Base-by-base conservation (phyloP, 305 asterid genomes). In the Fraxinus ornus region DNA sequence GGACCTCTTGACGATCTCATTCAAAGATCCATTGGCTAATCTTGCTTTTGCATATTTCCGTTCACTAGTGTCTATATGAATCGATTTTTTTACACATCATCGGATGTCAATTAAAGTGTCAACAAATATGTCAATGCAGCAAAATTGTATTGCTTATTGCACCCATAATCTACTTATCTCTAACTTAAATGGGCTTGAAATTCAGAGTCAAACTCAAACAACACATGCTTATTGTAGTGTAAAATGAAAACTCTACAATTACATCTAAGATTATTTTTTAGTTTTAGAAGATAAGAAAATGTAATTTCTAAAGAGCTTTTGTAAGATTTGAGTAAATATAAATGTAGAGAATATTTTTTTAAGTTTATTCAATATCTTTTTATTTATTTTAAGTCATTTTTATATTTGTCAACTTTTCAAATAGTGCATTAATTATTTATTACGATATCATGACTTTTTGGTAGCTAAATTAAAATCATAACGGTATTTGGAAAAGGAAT, bases 41-140 rank as follows among this genome's bases (percentile, higher is more conserved):
- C 93, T 91, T 86, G 86, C 93, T 92, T 92, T 91, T 89, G 75
- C 86, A 89, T 92, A 91, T 92, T 89, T 93, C 88, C 85, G 87
- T 89, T 88, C 91, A 84, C 84, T 83, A 84, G 90, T 86, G 91
- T 87, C 91, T 91, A 81, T 86, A 83, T 76, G 83, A 84, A 87
- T 90, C 89, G 10, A 44, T 0, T 44, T 12, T 44, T 44, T 44
- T 10, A 12, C 3, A 12, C 5, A 12, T 44, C 52, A 44, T 12
- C 17, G 0, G 17, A 44, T 44, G 5, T 44, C 17, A 44, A 44
- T 0, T 2, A 41, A 41, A 9, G 49, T 39, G 47, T 39, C 0
- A 8, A 39, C 3, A 12, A 44, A 44, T 15, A 44, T 44, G 17
- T 12, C 52, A 44, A 44, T 44, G 3, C 52, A 12, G 52, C 5